These are phyloP conservation scores for Globisporangium splendens DNA, from an alignment of 352 stramenopile genomes.

Conservation along the genomic window DNA sequence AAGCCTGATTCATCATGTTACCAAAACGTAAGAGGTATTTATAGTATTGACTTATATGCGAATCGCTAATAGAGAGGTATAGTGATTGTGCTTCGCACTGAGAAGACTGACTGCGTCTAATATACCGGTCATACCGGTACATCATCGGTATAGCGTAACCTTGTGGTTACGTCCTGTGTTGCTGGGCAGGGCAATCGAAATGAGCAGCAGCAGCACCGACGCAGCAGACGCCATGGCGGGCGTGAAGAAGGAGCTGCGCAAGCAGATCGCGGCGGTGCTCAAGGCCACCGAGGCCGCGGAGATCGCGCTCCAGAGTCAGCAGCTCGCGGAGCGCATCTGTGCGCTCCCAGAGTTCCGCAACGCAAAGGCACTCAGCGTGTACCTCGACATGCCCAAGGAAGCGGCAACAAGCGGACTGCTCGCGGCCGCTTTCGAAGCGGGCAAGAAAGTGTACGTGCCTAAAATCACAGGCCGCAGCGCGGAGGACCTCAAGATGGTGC, in stretches of 20 bases:
- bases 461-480: conserved; percentile 71
- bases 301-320: conserved; percentile 50
- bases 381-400: conserved; percentile 85
- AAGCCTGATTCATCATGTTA: no score
- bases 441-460: conserved; percentile 86
- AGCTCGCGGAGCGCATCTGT: conserved; percentile 40
- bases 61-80: no score
- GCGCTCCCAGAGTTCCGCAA: conserved; percentile 48
- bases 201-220: conserved; percentile 3
- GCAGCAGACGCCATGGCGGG: conserved; percentile 13
- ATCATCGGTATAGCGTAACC: no score
- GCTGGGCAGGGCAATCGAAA: neutral
- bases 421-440: conserved; percentile 40
- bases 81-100: no score
- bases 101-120: no score
- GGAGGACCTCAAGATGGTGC: conserved; percentile 80
- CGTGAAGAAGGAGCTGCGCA: conserved; percentile 62
- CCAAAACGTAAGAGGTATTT: no score
- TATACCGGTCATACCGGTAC: no score
- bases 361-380: conserved; percentile 59
- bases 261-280: conserved; percentile 42
- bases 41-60: no score
- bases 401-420: conserved; percentile 55
- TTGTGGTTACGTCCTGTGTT: neutral
- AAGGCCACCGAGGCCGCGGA: conserved; percentile 31